Evolutionary conservation across 345 rosid species (phyloP).

Genomic region (Lepidium sativum): DNA sequence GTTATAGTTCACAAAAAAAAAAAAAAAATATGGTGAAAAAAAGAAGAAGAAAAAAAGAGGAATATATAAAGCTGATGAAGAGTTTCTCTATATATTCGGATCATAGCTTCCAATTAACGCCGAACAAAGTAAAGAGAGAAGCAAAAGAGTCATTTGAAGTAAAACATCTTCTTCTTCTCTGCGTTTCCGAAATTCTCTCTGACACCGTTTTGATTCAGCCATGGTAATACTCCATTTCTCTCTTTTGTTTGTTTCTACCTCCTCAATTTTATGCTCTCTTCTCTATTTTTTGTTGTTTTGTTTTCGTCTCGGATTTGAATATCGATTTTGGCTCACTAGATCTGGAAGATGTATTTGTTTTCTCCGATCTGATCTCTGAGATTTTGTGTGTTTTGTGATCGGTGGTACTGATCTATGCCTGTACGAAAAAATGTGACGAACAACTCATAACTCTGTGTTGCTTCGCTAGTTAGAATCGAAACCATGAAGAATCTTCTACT

Average conservation of each 20-base stretch:
- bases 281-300: background rate
- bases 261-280: background rate
- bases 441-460: background rate
- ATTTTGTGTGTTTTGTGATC: background rate
- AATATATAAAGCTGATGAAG: background rate
- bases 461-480: background rate
- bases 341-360: constrained; percentile 18
- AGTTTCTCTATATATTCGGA: background rate
- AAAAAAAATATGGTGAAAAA: background rate
- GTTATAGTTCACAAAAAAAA: no score
- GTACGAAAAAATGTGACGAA: background rate
- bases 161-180: constrained; percentile 1
- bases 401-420: background rate
- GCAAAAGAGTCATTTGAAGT: constrained; percentile 4
- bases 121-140: background rate
- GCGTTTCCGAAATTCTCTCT: background rate
- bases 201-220: constrained; percentile 17
- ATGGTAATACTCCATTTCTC: constrained; percentile 8
- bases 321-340: constrained; percentile 9
- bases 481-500: constrained; percentile 1
- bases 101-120: constrained; percentile 20
- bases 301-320: background rate
- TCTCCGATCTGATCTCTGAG: constrained; percentile 5
- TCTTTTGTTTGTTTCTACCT: background rate
- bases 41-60: background rate